Evolutionary conservation across 2,329 filamentous ascomycete species (phyloP).

Genomic region (Claviceps spartinae): DNA sequence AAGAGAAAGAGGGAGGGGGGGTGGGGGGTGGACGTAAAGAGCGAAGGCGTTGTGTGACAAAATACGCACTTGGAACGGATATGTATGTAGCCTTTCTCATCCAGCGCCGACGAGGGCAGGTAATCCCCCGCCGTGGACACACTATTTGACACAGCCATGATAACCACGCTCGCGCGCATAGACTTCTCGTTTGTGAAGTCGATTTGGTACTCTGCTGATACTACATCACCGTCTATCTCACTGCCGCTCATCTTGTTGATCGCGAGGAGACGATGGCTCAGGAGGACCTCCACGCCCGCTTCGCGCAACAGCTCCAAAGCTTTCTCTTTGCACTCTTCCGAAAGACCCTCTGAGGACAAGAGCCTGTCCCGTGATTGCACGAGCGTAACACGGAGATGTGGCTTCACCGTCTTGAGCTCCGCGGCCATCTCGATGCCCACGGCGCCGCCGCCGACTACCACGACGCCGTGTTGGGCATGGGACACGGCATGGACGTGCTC

Average conservation of each 20-base stretch:
- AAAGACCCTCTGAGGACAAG: slow-evolving; percentile 59
- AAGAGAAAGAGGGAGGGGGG: too few species aligned
- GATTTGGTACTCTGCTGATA: slow-evolving; percentile 29
- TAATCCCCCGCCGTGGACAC: slow-evolving; percentile 45
- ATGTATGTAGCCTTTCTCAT: slow-evolving; percentile 51
- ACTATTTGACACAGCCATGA: slow-evolving; percentile 55
- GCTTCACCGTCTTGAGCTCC: slow-evolving; percentile 57
- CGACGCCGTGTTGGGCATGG: slow-evolving; percentile 42
- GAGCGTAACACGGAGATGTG: slow-evolving; percentile 53
- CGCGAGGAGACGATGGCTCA: slow-evolving; percentile 47
- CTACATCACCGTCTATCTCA: slow-evolving; percentile 25
- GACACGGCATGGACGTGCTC: slow-evolving; percentile 43
- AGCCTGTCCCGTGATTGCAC: slow-evolving; percentile 59
- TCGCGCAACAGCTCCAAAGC: slow-evolving; percentile 45
- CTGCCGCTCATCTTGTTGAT: slow-evolving; percentile 26
- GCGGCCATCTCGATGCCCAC: slow-evolving; percentile 74
- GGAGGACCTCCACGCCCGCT: slow-evolving; percentile 49
- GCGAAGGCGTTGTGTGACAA: neutral
- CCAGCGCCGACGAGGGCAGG: slow-evolving; percentile 44
- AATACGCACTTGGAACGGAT: slow-evolving; percentile 38
- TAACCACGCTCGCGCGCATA: slow-evolving; percentile 49
- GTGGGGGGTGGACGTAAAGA: neutral
- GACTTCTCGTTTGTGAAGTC: slow-evolving; percentile 46
- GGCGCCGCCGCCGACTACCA: slow-evolving; percentile 64
- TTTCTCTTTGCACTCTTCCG: slow-evolving; percentile 53